phyloP scores from a whole-genome alignment of 148 eudicot species.

The Tetragonia tetragonoides region DNA sequence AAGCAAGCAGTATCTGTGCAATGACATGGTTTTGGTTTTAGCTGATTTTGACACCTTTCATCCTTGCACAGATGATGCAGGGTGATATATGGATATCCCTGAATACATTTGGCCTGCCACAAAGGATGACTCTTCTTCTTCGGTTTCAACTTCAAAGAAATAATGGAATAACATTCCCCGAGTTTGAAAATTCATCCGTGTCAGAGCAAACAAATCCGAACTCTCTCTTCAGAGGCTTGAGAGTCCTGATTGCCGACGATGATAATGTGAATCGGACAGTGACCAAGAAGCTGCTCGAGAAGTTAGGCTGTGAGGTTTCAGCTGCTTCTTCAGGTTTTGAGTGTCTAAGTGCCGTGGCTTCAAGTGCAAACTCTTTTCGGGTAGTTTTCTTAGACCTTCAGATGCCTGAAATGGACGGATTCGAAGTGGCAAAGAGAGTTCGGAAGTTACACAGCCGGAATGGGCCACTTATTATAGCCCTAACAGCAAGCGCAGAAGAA shows the following conservation, averaged over 20 bases:
- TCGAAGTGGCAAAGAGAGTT: conserved; percentile 62
- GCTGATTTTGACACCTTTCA: not conserved
- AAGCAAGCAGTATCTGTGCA: not conserved
- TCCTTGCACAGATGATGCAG: conserved; percentile 67
- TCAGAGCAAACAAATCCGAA: conserved; percentile 29
- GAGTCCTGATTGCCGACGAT: conserved; percentile 59
- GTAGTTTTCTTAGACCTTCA: conserved; percentile 65
- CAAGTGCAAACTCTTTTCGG: conserved; percentile 34
- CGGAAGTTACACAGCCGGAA: conserved; percentile 45
- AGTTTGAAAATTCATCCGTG: conserved; percentile 17
- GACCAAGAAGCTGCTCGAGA: conserved; percentile 66
- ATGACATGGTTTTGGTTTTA: not conserved
- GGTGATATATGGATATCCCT: conserved; percentile 72
- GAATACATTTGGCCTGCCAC: conserved; percentile 42
- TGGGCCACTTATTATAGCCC: conserved; percentile 59
- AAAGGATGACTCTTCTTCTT: conserved; percentile 57
- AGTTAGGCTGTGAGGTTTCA: conserved; percentile 60
- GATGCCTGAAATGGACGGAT: conserved; percentile 84
- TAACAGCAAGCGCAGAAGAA: conserved; percentile 76
- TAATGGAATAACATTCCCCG: conserved; percentile 17
- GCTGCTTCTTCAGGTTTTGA: conserved; percentile 61
- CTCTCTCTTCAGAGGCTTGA: conserved; percentile 46
- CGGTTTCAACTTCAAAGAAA: conserved; percentile 44
- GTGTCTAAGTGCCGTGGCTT: conserved; percentile 53
- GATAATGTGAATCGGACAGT: conserved; percentile 67